A percentile compares a stretch with the other conserved stretches of the same genome.
Evolutionary conservation across 805 yeast species (phyloP).

Genomic region (Lipomyces lipofer): DNA sequence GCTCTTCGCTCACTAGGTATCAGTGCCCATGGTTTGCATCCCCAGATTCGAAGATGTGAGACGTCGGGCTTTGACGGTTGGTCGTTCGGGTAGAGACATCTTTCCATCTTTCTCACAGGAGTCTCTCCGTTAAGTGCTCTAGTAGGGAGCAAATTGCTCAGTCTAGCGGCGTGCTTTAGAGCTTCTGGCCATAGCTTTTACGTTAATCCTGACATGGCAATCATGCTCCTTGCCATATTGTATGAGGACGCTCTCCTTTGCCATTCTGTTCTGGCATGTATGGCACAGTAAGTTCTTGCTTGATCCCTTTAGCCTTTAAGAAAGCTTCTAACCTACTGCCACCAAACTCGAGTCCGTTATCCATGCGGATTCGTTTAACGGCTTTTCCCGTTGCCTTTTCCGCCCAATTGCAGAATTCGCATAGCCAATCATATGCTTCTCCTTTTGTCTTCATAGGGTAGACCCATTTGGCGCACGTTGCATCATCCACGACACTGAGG

Average conservation of each 20-base stretch:
- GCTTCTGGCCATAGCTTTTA: background rate
- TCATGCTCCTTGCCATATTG: background rate
- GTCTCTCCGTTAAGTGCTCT: background rate
- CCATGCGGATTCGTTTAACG: background rate
- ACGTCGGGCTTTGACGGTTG: background rate
- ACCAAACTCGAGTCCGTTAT: background rate
- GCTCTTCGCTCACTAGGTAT: background rate
- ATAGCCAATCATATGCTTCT: background rate
- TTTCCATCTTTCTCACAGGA: background rate
- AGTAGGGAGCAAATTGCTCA: background rate
- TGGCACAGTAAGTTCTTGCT: background rate
- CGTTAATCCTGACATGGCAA: background rate
- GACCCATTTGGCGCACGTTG: background rate
- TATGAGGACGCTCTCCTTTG: background rate
- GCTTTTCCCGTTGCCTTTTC: background rate
- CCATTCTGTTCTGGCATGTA: background rate
- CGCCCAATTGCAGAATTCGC: background rate
- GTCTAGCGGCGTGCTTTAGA: background rate
- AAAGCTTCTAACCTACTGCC: background rate
- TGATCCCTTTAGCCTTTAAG: background rate
- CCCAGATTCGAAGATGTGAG: background rate
- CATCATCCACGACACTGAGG: conserved; percentile 1
- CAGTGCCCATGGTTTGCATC: background rate
- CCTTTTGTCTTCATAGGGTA: background rate
- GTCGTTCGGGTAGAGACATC: background rate